Percentiles rank a stretch among this genome's conserved stretches.
phyloP scores from a whole-genome alignment of 305 asterid species.

The Fraxinus ornus region DNA sequence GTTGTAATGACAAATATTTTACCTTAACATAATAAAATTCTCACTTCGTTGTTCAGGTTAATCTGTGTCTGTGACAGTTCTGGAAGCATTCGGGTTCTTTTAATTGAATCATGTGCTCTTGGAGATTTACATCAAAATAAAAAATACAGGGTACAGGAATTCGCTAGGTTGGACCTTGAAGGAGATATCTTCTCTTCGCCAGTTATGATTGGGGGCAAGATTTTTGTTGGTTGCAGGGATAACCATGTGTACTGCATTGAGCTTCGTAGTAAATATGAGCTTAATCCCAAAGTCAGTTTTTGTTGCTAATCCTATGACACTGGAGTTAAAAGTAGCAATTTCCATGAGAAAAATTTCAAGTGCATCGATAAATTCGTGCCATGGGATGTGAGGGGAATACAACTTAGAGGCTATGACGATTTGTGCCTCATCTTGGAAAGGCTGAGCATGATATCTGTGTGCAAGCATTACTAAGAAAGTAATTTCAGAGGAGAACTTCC shows the following conservation, averaged over 20 bases:
- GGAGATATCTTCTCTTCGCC: slow-evolving; percentile 95
- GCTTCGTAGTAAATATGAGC: slow-evolving; percentile 36
- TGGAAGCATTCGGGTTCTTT: slow-evolving; percentile 63
- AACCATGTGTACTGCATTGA: slow-evolving; percentile 61
- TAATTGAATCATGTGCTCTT: slow-evolving; percentile 29
- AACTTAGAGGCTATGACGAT: neutral
- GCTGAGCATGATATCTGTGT: neutral
- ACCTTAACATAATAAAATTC: neutral
- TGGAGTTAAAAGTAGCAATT: neutral
- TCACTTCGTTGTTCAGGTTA: slow-evolving; percentile 43
- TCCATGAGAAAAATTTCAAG: neutral
- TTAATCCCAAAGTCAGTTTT: neutral
- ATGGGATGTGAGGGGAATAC: neutral
- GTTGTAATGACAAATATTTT: slow-evolving; percentile 1
- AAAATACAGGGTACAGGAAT: slow-evolving; percentile 47
- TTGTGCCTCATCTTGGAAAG: neutral
- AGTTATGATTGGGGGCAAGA: slow-evolving; percentile 79
- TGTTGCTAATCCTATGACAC: neutral
- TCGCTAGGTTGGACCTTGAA: slow-evolving; percentile 58
- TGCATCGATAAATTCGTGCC: neutral
- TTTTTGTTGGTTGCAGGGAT: slow-evolving; percentile 86
- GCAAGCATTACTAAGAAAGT: neutral
- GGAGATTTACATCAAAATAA: slow-evolving; percentile 24
- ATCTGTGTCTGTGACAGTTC: slow-evolving; percentile 74
- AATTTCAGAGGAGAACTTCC: neutral